Evolutionary conservation across 768 basidiomycete species (phyloP), one percentile per base, ranked within the genome.

Genomic region (Candolleomyces eurysporus): DNA sequence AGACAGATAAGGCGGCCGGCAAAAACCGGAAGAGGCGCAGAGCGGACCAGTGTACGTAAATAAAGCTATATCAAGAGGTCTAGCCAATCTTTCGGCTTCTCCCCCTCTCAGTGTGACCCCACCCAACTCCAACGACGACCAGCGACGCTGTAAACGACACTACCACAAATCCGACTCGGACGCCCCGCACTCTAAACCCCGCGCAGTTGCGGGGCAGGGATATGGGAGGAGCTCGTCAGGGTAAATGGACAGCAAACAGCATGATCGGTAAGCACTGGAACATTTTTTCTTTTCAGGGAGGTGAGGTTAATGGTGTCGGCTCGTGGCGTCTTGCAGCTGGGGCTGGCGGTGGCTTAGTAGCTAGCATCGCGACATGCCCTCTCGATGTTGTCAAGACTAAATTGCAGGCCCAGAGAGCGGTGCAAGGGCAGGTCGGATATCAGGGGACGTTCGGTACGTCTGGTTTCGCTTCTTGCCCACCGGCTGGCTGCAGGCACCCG

Each of bases 331-430:
- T 22, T 53, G 13, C 67, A 92, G 94, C 97, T 71, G 97, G 97
- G 59, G 96, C 96, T 42, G 94, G 94, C 32, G 94, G 96, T 58
- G 97, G 97, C 61, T 81, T 99, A 63, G 89, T 94, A 65, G 91
- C 94, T 55, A 92, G 90, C 74, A 81, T 98, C 63, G 92, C 93
- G 60, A 98, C 96, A 7, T 99, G 97, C 74, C 97, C 97, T 11
- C 82, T 99, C 53, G 97, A 99, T 75, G 96, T 99, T 59, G 82
- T 99, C 75, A 99, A 98, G 82, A 99, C 97, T 4, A 92, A 93
- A 66, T 76, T 99, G 54, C 97, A 99, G 77, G 97, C 97, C n/a
- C 95, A 97, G 73, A 83, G 87, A 52, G 80, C 82, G 17, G 74
- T 88, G 26, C 82, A 79, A 39, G 90, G 91, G 26, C 84, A 91